These are phyloP conservation scores for Mycena olivaceomarginata DNA, from an alignment of 768 basidiomycete genomes.

Conservation along the genomic window DNA sequence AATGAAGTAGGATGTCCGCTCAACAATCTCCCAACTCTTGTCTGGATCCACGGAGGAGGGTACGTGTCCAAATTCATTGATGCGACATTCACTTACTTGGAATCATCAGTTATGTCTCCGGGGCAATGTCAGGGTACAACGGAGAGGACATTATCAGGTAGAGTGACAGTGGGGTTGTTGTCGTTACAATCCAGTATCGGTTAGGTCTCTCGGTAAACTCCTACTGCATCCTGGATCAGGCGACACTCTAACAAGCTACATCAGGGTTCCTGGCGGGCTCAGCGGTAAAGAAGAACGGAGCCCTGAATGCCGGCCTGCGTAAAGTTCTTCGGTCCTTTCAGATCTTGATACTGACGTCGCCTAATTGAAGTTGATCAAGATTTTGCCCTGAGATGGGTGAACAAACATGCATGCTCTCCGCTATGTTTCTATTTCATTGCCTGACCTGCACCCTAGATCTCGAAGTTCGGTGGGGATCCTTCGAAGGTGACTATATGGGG, in stretches of 20 bases:
- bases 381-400: not conserved
- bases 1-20: conserved; percentile 32
- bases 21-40: conserved; percentile 44
- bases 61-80: not conserved
- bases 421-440: not conserved
- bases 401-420: not conserved
- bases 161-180: not conserved
- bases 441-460: not conserved
- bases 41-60: conserved; percentile 45
- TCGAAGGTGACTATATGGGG: not conserved
- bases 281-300: not conserved
- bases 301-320: not conserved
- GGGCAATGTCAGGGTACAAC: no score
- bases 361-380: not conserved
- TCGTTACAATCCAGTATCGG: not conserved
- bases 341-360: not conserved
- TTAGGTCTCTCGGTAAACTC: not conserved
- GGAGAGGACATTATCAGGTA: no score
- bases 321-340: not conserved
- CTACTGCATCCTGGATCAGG: not conserved
- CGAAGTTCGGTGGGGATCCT: not conserved
- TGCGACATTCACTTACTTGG: not conserved
- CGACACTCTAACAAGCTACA: not conserved
- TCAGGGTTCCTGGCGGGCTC: not conserved
- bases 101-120: no score